These are phyloP conservation scores for Metschnikowia lunata DNA, from an alignment of 805 yeast genomes.

Conservation along the genomic window DNA sequence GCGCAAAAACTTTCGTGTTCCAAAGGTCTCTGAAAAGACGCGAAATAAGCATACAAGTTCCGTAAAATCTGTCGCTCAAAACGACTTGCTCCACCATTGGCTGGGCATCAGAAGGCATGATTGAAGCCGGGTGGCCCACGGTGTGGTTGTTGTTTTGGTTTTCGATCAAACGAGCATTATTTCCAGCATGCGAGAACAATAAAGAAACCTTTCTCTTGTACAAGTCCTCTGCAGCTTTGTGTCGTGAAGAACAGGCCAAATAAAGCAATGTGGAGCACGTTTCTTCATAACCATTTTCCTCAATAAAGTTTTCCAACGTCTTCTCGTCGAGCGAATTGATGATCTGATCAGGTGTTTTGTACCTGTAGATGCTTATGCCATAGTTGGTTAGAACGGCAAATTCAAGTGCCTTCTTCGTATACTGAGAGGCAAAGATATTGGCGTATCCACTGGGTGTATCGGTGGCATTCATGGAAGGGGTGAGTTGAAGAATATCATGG, in stretches of 20 bases:
- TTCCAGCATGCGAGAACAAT: conserved; percentile 51
- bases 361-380: conserved; percentile 72
- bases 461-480: conserved; percentile 69
- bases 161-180: conserved; percentile 42
- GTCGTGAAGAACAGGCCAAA: conserved; percentile 69
- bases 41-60: conserved; percentile 72
- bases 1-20: conserved; percentile 63
- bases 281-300: conserved; percentile 82
- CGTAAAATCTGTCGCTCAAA: conserved; percentile 87
- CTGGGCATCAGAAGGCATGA: conserved; percentile 24
- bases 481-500: conserved; percentile 67
- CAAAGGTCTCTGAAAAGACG: conserved; percentile 77
- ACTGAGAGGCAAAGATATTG: conserved; percentile 84
- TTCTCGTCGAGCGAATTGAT: conserved; percentile 64
- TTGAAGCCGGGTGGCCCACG: conserved; percentile 16
- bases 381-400: conserved; percentile 79
- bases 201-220: conserved; percentile 45
- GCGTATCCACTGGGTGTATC: conserved; percentile 77
- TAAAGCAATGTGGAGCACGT: conserved; percentile 85
- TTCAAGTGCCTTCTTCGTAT: conserved; percentile 57
- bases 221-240: conserved; percentile 45
- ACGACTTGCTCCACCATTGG: conserved; percentile 68
- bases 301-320: conserved; percentile 63
- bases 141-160: conserved; percentile 3
- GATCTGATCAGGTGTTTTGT: conserved; percentile 75